Evolutionary conservation across 1,284 basidiomycete species (phyloP), one percentile per base, ranked within the genome.

Genomic region (Papiliotrema terrestris): DNA sequence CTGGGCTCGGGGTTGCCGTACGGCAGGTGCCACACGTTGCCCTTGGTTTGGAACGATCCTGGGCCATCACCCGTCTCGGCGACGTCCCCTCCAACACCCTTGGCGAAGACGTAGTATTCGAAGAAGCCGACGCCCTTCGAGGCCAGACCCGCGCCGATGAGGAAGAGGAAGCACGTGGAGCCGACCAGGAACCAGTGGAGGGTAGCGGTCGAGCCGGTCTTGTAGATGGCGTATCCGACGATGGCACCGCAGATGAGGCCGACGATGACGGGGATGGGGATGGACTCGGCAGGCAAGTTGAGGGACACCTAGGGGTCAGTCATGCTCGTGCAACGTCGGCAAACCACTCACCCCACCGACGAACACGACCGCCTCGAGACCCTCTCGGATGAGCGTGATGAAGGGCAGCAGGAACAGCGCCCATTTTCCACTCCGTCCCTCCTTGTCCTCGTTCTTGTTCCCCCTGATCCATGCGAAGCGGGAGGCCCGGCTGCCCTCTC

Each of bases 61-160:
- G 77, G 72, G 11, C 77, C 77, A 59, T 77, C 75, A 29, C 77
- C 77, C 0, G 84, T 73, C 71, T 94, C 91, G 63, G 89, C 88
- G 9, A 86, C 83, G 59, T 90, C 84, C 0, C 79, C 79, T 17
- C 92, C 91, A 45, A 94, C 84, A 36, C 80, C 71, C 29, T 55
- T 42, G 25, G 70, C 66, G 48, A 77, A 77, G 38, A 54, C 52
- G 71, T 92, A 80, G 62, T 79, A 76, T 72, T 94, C 78, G 77
- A 91, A 89, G 47, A 82, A 78, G 60, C 84, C 73, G 47, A 77
- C 80, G 4, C 85, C 80, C 73, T 84, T 87, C 61, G 85, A 86
- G 78, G 93, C 90, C 43, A 96, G 83, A 17, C 92, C 93, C 0
- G 92, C 87, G 39, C 93, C 92, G 75, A 96, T 91, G 67, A 96